phyloP scores from a whole-genome alignment of 768 basidiomycete genomes.

The Glaciozyma antarctica region DNA sequence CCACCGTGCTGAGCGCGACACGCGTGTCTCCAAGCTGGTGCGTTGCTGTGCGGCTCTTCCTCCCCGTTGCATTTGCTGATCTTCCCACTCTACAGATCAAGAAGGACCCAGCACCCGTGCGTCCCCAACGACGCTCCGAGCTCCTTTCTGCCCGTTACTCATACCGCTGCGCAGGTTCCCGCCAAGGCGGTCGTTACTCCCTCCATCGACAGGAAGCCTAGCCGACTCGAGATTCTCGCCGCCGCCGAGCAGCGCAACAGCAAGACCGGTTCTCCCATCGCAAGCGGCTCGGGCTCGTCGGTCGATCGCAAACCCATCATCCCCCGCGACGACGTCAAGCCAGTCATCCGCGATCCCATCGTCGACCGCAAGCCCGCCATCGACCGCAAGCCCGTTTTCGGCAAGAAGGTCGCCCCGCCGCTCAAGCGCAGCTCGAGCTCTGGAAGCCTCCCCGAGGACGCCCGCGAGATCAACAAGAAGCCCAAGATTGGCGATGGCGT shows the following conservation, averaged over 20 bases:
- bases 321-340: constrained; percentile 1
- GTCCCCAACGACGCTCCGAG: background rate
- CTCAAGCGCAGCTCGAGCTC: background rate
- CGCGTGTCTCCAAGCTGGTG: background rate
- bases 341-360: background rate
- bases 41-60: background rate
- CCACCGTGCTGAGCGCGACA: constrained; percentile 4
- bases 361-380: background rate
- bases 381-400: constrained; percentile 24
- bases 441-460: background rate
- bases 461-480: background rate
- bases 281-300: constrained; percentile 1
- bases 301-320: background rate
- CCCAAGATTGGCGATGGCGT: background rate
- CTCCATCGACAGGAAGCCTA: background rate
- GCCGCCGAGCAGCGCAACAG: constrained; percentile 10
- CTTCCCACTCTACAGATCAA: background rate
- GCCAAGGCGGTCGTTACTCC: background rate
- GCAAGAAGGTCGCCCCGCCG: background rate
- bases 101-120: too few species aligned
- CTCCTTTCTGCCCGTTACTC: background rate
- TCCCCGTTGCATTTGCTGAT: background rate
- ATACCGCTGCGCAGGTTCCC: background rate
- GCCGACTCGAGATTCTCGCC: background rate
- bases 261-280: constrained; percentile 1